Percentiles rank a stretch among this genome's conserved stretches.
These are phyloP conservation scores for Umbelopsis sp. DNA, from an alignment of 192 early-diverging fungal species.

Conservation along the genomic window DNA sequence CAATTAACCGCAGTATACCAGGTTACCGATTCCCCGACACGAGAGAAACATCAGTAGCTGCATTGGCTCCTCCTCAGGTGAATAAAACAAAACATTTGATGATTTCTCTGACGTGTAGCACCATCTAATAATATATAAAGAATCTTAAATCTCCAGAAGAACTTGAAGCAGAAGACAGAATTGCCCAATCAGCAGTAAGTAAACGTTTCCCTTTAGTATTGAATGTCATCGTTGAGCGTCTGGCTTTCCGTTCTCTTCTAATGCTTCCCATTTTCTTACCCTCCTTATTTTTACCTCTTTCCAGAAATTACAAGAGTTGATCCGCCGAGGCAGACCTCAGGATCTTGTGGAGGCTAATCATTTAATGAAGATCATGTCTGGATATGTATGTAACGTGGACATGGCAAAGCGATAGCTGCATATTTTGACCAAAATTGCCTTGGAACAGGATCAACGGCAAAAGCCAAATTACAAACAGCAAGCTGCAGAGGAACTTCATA, in stretches of 20 bases:
- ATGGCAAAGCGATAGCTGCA: no score
- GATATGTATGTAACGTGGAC: conserved; percentile 67
- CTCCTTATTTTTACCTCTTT: neutral
- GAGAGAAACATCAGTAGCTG: conserved; percentile 59
- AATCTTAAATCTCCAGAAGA: conserved; percentile 90
- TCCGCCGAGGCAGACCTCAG: conserved; percentile 90
- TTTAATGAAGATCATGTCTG: conserved; percentile 97
- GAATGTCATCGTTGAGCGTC: no score
- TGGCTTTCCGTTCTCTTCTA: no score
- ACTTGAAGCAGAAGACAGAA: conserved; percentile 91
- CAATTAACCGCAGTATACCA: conserved; percentile 22
- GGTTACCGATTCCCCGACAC: conserved; percentile 79
- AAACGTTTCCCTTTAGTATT: neutral
- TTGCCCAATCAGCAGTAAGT: conserved; percentile 78
- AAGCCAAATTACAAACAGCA: conserved; percentile 87
- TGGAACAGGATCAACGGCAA: conserved; percentile 47
- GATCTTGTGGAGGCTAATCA: conserved; percentile 96
- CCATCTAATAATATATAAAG: conserved; percentile 36
- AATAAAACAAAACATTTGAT: neutral
- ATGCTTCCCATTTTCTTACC: neutral
- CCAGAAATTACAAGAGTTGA: conserved; percentile 94
- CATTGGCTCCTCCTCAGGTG: conserved; percentile 61
- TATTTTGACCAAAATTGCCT: no score
- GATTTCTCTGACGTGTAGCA: neutral
- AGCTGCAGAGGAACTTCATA: conserved; percentile 78